Base-by-base conservation (phyloP, 2,329 filamentous ascomycete species). In the Fusarium virguliforme region DNA sequence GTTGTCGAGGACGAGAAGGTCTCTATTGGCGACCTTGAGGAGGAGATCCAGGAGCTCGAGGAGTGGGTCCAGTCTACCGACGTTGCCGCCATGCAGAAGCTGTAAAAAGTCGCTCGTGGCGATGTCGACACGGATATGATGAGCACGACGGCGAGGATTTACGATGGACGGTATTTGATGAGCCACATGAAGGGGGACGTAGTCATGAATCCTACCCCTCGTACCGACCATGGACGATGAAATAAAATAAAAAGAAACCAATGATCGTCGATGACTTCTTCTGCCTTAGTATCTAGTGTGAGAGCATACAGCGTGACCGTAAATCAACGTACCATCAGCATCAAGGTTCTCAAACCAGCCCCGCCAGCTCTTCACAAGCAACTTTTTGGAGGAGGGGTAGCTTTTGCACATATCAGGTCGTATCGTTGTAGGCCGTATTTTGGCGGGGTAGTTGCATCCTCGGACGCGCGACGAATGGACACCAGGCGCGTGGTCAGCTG, bases 1-100 rank as follows among this genome's bases (percentile, higher is more conserved):
- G 94, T 98, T 78, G 87, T 98, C 74, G 96, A 98, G 88, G 96
- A 99, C 82, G 95, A 98, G 75, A 98, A 98, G 90, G 84, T 99
- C 81, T 95, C 93, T 75, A 83, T 93, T 74, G 89, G 92, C 77
- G 95, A 98, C 71, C 91, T 99, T 76, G 90, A 97, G 88, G 90
- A 94, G 81, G 79, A 93, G 87, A 97, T 98, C 79, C 71, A 81
- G 80, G 93, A 89, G 76, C 89, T 95, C 78, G 96, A 98, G 87
- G 96, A 99, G 83, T 92, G 94, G 83, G 94, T 99, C 81, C 96
- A 99, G 90, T 97, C 94, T 77, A 91, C 92, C 78, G 96, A 98
- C 83, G 83, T 98, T 80, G 91, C 86, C 84, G 93, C 94, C 82
- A 97, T 97, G 94, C 91, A 94, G 88, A 97, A 97, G 89, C 87